A percentile compares a stretch with the other conserved stretches of the same genome.
Conservation (phyloP, 169 alveolate genomes). For the Cryptosporidium ryanae region DNA sequence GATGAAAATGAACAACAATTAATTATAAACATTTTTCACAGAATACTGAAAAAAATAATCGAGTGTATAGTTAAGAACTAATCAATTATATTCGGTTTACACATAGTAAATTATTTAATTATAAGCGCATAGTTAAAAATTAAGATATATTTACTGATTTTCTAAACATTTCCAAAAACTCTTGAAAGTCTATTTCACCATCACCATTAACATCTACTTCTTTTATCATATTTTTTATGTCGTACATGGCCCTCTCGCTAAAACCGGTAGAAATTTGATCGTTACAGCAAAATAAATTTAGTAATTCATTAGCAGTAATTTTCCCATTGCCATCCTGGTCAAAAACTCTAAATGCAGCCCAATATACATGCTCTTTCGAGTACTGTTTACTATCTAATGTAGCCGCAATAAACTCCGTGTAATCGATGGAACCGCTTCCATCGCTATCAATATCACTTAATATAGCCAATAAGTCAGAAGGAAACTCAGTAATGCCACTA, state of each 20-base stretch:
- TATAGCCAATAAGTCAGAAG: slow-evolving; percentile 81
- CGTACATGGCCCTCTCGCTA: slow-evolving; percentile 53
- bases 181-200: slow-evolving; percentile 78
- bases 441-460: slow-evolving; percentile 88
- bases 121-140: background rate
- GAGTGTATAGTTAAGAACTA: slow-evolving; percentile 8
- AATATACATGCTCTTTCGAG: slow-evolving; percentile 76
- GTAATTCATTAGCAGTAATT: slow-evolving; percentile 83
- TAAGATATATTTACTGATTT: slow-evolving; percentile 14
- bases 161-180: slow-evolving; percentile 78
- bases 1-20: slow-evolving; percentile 22
- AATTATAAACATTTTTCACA: slow-evolving; percentile 14
- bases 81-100: background rate
- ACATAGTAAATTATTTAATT: background rate
- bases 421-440: slow-evolving; percentile 88
- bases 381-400: slow-evolving; percentile 81
- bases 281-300: slow-evolving; percentile 78
- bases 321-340: slow-evolving; percentile 86
- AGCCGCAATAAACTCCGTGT: slow-evolving; percentile 87
- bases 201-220: slow-evolving; percentile 83
- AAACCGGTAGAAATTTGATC: slow-evolving; percentile 76
- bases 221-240: slow-evolving; percentile 70
- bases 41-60: slow-evolving; percentile 13
- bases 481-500: slow-evolving; percentile 79
- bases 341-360: slow-evolving; percentile 85